Evolutionary conservation across 768 basidiomycete genomes (phyloP).

Genomic region (Tulasnella sp.): DNA sequence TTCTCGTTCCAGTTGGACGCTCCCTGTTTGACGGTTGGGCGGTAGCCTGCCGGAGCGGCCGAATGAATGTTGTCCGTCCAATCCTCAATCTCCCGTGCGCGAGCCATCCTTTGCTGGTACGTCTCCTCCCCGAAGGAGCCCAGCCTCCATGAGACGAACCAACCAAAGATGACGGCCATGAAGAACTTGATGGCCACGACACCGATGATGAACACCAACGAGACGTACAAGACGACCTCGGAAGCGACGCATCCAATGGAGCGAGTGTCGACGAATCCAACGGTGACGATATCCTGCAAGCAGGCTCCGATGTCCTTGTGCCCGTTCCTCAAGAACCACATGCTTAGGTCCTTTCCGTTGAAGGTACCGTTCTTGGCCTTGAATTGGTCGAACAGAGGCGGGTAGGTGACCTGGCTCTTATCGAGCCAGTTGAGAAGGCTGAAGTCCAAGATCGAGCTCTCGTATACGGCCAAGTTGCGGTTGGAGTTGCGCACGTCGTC

Average conservation of each 20-base stretch:
- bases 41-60: constrained; percentile 80
- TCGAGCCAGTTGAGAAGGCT: constrained; percentile 79
- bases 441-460: constrained; percentile 86
- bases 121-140: constrained; percentile 92
- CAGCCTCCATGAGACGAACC: constrained; percentile 96
- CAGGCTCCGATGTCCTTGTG: constrained; percentile 66
- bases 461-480: constrained; percentile 87
- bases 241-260: constrained; percentile 96
- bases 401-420: constrained; percentile 71
- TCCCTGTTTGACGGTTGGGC: constrained; percentile 70
- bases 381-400: constrained; percentile 72
- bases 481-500: constrained; percentile 57
- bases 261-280: constrained; percentile 92
- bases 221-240: constrained; percentile 86
- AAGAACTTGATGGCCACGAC: constrained; percentile 90
- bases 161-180: constrained; percentile 95
- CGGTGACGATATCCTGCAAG: constrained; percentile 73
- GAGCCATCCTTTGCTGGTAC: constrained; percentile 83
- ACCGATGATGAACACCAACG: constrained; percentile 93
- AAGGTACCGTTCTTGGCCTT: constrained; percentile 60
- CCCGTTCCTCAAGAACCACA: constrained; percentile 65
- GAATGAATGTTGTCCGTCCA: constrained; percentile 96
- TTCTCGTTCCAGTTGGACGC: constrained; percentile 38
- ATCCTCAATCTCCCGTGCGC: constrained; percentile 84
- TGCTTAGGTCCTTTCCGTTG: constrained; percentile 80